Evolutionary conservation across 2,329 filamentous ascomycete species (phyloP), one percentile per base, ranked within the genome.

Genomic region (Neurospora sp.): DNA sequence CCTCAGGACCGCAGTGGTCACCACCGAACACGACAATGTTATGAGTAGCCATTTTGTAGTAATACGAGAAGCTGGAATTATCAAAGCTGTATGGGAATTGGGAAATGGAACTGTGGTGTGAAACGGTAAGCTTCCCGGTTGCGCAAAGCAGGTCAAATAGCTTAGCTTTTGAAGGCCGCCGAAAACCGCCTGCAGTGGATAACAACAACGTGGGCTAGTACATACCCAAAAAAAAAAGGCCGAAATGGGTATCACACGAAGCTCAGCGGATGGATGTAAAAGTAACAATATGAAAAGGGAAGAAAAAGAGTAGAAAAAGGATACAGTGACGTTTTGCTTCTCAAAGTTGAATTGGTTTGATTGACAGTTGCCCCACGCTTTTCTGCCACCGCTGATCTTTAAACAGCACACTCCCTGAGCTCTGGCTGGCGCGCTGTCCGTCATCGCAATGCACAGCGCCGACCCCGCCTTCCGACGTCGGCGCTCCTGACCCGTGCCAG

Each of bases 1-100:
- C 92, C 88, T 96, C 92, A 1, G 92, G 92, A 79, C 92, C 92
- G 77, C 90, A 92, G 81, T 96, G 92, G 83, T 96, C 93, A 77
- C 92, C 92, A 68, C 81, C 91, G 79, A 95, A 92, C 70, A 95
- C 91, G 72, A 94, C 91, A 79, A 94, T 91, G 74, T 92, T 92
- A 79, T 88, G 89, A 67, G 87, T 84, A 74, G 89, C 81, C 91
- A 93, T 93, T 70, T 62, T 71, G 70, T 23, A 68, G 23, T 37
- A 52, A 6, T 46, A 46, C 17, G 12, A 10, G n/a, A n/a, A 39
- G 66, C 66, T 40, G 46, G 46, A 43, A 41, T 65, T 67, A 66
- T 68, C 19, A 70, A 73, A 70, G 70, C 68, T 70, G 67, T 73
- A 70, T 70, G 23, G 28, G 8, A 62, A n/a, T 36, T 17, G 15